Evolutionary conservation across 768 basidiomycete species (phyloP), one percentile per base, ranked within the genome.

Genomic region (Mrakia blollopis): DNA sequence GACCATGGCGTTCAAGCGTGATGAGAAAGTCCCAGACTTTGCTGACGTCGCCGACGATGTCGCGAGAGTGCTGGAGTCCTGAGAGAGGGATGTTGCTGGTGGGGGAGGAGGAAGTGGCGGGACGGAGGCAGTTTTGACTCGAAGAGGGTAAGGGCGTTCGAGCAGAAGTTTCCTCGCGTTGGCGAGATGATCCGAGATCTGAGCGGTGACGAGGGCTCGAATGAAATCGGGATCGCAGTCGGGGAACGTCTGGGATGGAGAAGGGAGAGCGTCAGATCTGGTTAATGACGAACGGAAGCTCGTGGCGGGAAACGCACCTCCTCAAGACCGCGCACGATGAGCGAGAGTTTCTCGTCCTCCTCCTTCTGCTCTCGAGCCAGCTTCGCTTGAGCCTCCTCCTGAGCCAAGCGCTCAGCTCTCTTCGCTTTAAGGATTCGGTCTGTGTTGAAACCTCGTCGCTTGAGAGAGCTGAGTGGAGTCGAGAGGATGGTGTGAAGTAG

Each of bases 401-500:
- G 54, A 6, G 87, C 86, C 75, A 87, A 85, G 10, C 73, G 67
- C 57, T 78, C 89, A 21, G 89, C 89, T 80, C 88, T 88, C 80
- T 96, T 92, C 79, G 92, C 91, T 76, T 90, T 89, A 75, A 98
- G 85, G 77, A 98, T 96, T 47, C 94, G 88, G 81, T 97, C 95
- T 3, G 79, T 77, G 57, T 73, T 70, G 63, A 79, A 75, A 0
- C 75, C 68, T 44, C 67, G 62, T 14, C 70, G 75, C 23, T 70
- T 69, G 37, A 76, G 75, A 11, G 75, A 67, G 3, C 54, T n/a
- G 11, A 76, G 75, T 0, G 75, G 93, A 0, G 95, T 98, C 0
- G 93, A 93, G 25, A 99, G 86, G 73, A 99, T 93, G 0, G 94
- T 97, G 88, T 93, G 92, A 80, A 98, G 91, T 11, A 98, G 82